Evolutionary conservation across 1,284 basidiomycete genomes (phyloP).

Genomic region (Marasmius oreades): DNA sequence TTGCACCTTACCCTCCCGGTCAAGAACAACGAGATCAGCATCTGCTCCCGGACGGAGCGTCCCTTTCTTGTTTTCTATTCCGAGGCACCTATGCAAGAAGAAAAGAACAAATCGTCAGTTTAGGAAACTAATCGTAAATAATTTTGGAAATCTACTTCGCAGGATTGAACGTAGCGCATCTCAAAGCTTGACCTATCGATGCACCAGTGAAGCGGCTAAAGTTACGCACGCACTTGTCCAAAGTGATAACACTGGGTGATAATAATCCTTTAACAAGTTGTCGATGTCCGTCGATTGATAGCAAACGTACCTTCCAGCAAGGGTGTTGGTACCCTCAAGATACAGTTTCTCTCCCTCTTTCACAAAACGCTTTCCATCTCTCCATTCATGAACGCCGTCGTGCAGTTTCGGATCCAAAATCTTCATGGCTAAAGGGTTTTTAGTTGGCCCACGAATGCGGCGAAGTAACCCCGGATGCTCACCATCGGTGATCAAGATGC

Average conservation of each 20-base stretch:
- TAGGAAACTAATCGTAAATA: background rate
- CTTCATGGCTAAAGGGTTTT: slow-evolving; percentile 63
- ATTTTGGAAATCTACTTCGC: slow-evolving; percentile 50
- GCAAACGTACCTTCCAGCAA: slow-evolving; percentile 71
- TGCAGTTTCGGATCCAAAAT: slow-evolving; percentile 82
- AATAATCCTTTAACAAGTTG: slow-evolving; percentile 3
- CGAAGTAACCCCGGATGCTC: slow-evolving; percentile 14
- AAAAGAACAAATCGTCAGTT: slow-evolving; percentile 1
- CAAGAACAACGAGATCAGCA: slow-evolving; percentile 79
- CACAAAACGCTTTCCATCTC: slow-evolving; percentile 72
- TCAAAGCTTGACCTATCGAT: slow-evolving; percentile 78
- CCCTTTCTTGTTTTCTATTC: slow-evolving; percentile 77
- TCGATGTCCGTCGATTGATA: slow-evolving; percentile 9
- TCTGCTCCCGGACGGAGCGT: slow-evolving; percentile 76
- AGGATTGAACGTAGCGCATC: slow-evolving; percentile 81
- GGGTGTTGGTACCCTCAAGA: slow-evolving; percentile 80
- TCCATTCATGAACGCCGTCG: slow-evolving; percentile 87
- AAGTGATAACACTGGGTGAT: slow-evolving; percentile 42
- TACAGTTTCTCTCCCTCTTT: slow-evolving; percentile 82
- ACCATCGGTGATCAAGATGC: slow-evolving; percentile 89
- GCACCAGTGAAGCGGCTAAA: slow-evolving; percentile 81
- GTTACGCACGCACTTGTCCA: slow-evolving; percentile 84
- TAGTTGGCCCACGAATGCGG: slow-evolving; percentile 5
- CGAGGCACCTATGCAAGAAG: slow-evolving; percentile 74
- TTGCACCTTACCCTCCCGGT: slow-evolving; percentile 63